phyloP scores from a whole-genome alignment of 2,329 filamentous ascomycete genomes.

The Microdochium trichocladiopsis region DNA sequence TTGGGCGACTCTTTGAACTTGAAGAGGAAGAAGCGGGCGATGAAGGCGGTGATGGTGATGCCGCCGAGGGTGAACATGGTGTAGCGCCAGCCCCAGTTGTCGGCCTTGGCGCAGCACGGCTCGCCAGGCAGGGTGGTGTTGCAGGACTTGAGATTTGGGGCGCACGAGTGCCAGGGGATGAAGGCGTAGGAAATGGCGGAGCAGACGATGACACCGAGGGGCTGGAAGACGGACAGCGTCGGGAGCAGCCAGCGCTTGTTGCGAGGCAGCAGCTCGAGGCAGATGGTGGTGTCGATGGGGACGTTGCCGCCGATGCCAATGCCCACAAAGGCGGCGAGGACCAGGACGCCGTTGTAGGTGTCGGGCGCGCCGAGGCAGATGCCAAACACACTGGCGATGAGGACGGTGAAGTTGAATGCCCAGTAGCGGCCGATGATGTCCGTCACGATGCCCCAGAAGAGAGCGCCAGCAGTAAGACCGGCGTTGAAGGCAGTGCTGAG shows the following conservation, averaged over 20 bases:
- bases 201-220: conserved; percentile 13
- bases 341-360: not conserved
- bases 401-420: conserved; percentile 1
- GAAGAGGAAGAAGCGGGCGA: conserved; percentile 47
- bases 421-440: conserved; percentile 23
- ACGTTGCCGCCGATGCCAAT: conserved; percentile 18
- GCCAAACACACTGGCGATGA: not conserved
- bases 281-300: conserved; percentile 18
- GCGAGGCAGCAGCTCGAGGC: conserved; percentile 15
- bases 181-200: conserved; percentile 14
- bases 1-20: conserved; percentile 51
- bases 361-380: not conserved
- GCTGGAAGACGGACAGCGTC: conserved; percentile 13
- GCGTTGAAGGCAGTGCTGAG: conserved; percentile 48
- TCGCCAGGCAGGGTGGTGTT: conserved; percentile 4
- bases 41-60: conserved; percentile 45
- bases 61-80: conserved; percentile 47
- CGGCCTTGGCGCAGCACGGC: conserved; percentile 21
- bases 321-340: conserved; percentile 3
- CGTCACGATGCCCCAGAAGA: conserved; percentile 47
- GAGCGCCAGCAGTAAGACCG: conserved; percentile 46
- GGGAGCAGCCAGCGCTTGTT: conserved; percentile 14
- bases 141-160: conserved; percentile 5
- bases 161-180: conserved; percentile 11
- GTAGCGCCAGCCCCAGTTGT: conserved; percentile 56